Percentiles rank a stretch among this genome's conserved stretches.
These are phyloP conservation scores for Venturia pyrina DNA, from an alignment of 2,329 filamentous ascomycete species.

Conservation along the genomic window DNA sequence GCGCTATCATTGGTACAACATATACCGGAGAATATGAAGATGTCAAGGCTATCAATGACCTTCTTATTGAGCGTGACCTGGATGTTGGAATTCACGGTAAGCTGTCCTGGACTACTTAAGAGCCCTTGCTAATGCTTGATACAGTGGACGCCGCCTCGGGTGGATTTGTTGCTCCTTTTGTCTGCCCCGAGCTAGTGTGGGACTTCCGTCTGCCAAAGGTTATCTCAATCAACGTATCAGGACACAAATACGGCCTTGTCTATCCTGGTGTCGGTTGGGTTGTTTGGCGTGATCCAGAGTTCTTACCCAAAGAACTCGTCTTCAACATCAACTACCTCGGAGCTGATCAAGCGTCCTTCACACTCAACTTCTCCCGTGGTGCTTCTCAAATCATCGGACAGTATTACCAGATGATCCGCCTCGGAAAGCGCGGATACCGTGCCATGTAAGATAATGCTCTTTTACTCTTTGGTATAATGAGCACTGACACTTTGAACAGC, in stretches of 20 bases:
- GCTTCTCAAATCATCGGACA: constrained; percentile 92
- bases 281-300: constrained; percentile 76
- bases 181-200: constrained; percentile 75
- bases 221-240: constrained; percentile 87
- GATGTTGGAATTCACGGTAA: constrained; percentile 68
- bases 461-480: not conserved
- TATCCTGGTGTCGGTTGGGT: constrained; percentile 53
- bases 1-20: constrained; percentile 80
- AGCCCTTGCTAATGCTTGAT: not conserved
- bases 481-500: constrained; percentile 1
- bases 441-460: constrained; percentile 42
- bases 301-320: constrained; percentile 79
- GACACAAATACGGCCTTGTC: constrained; percentile 70
- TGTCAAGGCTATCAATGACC: constrained; percentile 81
- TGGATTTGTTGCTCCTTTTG: constrained; percentile 88
- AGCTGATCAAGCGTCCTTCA: constrained; percentile 70
- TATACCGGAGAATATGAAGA: constrained; percentile 97
- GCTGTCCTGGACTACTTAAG: not conserved
- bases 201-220: constrained; percentile 86
- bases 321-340: constrained; percentile 99
- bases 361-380: constrained; percentile 93
- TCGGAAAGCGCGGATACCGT: constrained; percentile 86
- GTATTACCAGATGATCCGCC: constrained; percentile 93
- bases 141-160: constrained; percentile 79
- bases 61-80: constrained; percentile 63